Conservation (phyloP, 768 basidiomycete genomes). For the Kockovaella imperatae region DNA sequence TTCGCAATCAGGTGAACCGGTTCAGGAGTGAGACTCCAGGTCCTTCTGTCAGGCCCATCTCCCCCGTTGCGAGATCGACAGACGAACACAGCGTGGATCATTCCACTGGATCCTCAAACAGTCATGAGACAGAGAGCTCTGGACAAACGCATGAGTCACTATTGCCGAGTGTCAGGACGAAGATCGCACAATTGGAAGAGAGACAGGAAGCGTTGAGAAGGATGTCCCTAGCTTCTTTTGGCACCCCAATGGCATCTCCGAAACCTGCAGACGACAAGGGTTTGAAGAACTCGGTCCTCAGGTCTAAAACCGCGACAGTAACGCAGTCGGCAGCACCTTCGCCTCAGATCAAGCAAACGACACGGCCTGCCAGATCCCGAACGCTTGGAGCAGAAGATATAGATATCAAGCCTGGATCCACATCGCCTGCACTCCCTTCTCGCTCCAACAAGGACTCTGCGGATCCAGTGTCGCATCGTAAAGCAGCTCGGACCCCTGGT, state of each 20-base stretch:
- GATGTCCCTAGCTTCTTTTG: conserved; percentile 27
- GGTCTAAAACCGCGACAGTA: not conserved
- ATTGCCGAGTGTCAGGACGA: conserved; percentile 33
- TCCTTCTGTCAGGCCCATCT: not conserved
- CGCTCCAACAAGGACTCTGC: too few species aligned
- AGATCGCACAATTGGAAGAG: conserved; percentile 40
- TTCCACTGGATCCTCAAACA: conserved; percentile 1
- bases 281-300: not conserved
- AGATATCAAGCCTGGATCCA: too few species aligned
- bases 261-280: not conserved
- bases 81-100: not conserved
- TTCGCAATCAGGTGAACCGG: not conserved
- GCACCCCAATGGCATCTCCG: not conserved
- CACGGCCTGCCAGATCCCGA: not conserved
- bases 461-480: too few species aligned
- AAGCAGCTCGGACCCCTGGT: too few species aligned
- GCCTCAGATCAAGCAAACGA: too few species aligned
- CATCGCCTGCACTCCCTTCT: too few species aligned
- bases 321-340: not conserved
- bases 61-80: too few species aligned
- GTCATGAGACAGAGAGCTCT: conserved; percentile 1
- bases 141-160: conserved; percentile 17
- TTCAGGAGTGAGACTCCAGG: not conserved
- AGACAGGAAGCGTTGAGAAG: conserved; percentile 36
- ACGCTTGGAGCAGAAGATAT: too few species aligned